Conservation (phyloP, 169 alveolate genomes). For the Plasmodium berghei region DNA sequence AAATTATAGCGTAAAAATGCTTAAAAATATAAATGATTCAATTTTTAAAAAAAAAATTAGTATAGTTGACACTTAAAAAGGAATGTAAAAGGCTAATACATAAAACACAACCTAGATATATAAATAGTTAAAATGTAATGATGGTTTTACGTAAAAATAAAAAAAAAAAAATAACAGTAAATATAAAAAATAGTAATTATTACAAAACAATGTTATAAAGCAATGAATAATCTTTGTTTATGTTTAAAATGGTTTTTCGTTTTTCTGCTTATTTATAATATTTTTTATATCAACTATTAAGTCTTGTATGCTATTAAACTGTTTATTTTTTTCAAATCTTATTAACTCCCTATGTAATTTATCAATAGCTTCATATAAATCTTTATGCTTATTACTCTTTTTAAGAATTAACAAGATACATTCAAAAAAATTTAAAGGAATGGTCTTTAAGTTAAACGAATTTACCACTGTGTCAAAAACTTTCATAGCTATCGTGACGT, state of each 20-base stretch:
- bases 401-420: conserved; percentile 54
- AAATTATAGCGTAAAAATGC: too few relatives aligned
- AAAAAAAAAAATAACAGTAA: too few relatives aligned
- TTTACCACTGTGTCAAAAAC: conserved; percentile 41
- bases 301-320: conserved; percentile 26
- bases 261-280: conserved; percentile 23
- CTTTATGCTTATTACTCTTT: conserved; percentile 34
- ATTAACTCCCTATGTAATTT: conserved; percentile 67
- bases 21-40: too few relatives aligned
- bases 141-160: too few relatives aligned
- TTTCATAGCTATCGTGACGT: conserved; percentile 53
- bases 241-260: conserved; percentile 33
- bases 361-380: conserved; percentile 55
- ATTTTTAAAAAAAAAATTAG: too few relatives aligned
- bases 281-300: conserved; percentile 30
- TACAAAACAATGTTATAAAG: not conserved
- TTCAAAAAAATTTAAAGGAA: conserved; percentile 76
- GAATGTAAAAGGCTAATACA: too few relatives aligned
- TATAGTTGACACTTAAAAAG: too few relatives aligned
- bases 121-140: too few relatives aligned
- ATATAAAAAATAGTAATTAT: too few relatives aligned
- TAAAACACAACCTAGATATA: too few relatives aligned
- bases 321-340: conserved; percentile 62
- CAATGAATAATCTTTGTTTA: conserved; percentile 1
- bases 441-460: conserved; percentile 28